Base-by-base conservation (phyloP, 306 rosid species). In the Canavalia ensiformis region DNA sequence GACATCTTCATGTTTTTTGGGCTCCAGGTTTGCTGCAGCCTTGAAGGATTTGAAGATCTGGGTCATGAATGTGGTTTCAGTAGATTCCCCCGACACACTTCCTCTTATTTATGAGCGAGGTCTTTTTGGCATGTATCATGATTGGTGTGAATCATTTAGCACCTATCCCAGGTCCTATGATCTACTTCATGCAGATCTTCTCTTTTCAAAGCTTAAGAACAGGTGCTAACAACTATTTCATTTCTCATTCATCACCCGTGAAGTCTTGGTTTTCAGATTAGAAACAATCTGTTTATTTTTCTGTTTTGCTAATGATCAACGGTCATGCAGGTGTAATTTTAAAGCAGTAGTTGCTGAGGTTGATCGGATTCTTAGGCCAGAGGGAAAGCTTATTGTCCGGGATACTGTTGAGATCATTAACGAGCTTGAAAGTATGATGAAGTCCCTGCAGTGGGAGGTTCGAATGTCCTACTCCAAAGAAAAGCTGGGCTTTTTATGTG, bases 101-200 rank as follows among this genome's bases (percentile, higher is more conserved):
- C 98, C 99, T 72, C 83, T 93, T 66, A 96, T 96, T 65, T 96
- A 78, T 18, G 99, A 96, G 77, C 93, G 98, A 71, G 99, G 99
- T 78, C 91, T 96, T 62, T 93, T 93, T 60, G 99, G 99, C 37
- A 93, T 92, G 57, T 96, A 96, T 73, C 99, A 96, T 50, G 98
- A 96, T 87, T 96, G 99, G 99, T 96, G 99, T 25, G 97, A 93
- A 80, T 96, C 99, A 49, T 93, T 93, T 87, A 93, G 88, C 89
- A 89, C 99, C 45, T 96, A 96, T 72, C 99, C 99, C 0, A 90
- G 99, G 86, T 75, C 97, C 8, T 96, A 93, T 42, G 99, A 96
- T 86, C 94, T 96, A 74, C 89, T 96, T 82, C 99, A 96, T 67
- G 98, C 99, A 29, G 99, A 96, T 78, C 97, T 89, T 84, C 87